These are phyloP conservation scores for Cladophialophora psammophila DNA, from an alignment of 2,329 filamentous ascomycete genomes.

Conservation along the genomic window DNA sequence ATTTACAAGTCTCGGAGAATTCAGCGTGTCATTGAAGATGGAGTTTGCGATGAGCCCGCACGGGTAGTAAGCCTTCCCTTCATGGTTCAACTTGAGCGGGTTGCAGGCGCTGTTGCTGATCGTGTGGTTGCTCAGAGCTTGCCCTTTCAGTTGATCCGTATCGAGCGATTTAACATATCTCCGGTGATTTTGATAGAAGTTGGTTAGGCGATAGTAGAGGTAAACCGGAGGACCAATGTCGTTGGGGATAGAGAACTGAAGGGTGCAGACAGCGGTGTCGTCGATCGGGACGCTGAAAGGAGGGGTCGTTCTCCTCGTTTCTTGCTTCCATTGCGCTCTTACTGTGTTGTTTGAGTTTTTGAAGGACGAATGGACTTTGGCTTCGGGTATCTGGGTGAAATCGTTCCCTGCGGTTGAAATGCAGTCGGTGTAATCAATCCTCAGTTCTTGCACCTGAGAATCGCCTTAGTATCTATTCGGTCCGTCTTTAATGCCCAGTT, in stretches of 20 bases:
- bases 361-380: conserved; percentile 73
- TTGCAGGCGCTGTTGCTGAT: conserved; percentile 76
- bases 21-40: conserved; percentile 92
- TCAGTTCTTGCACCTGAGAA: conserved; percentile 82
- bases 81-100: conserved; percentile 66
- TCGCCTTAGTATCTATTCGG: background rate
- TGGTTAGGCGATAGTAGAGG: conserved; percentile 93
- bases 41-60: conserved; percentile 97
- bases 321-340: conserved; percentile 45
- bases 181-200: conserved; percentile 99
- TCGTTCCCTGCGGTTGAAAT: conserved; percentile 58
- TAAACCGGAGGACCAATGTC: conserved; percentile 81
- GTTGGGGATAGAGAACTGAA: conserved; percentile 82
- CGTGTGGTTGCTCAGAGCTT: conserved; percentile 63
- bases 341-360: conserved; percentile 59
- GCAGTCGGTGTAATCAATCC: conserved; percentile 90
- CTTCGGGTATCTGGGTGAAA: conserved; percentile 62
- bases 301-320: conserved; percentile 38
- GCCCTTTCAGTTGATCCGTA: conserved; percentile 80
- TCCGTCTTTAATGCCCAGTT: background rate
- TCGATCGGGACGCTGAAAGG: conserved; percentile 39
- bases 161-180: conserved; percentile 93
- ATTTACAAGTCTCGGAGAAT: conserved; percentile 68
- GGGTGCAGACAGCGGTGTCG: conserved; percentile 66
- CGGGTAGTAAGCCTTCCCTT: conserved; percentile 82